phyloP scores from a whole-genome alignment of 2,329 filamentous ascomycete genomes.

The Biscogniauxia marginata region DNA sequence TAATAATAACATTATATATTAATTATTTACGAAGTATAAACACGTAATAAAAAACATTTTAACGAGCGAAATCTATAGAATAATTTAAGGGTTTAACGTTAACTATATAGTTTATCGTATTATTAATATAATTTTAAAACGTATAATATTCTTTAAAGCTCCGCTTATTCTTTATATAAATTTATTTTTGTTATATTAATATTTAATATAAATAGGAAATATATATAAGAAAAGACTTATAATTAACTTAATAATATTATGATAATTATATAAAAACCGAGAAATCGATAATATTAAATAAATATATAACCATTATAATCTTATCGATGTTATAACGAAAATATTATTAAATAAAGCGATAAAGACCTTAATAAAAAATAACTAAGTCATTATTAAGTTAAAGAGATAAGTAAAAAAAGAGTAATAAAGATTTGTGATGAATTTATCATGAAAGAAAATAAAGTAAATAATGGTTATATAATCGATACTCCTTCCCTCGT shows the following conservation, averaged over 20 bases:
- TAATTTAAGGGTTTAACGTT: background rate
- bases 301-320: background rate
- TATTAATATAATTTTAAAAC: background rate
- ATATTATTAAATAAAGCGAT: background rate
- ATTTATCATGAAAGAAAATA: too few relatives aligned
- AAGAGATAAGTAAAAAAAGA: too few relatives aligned
- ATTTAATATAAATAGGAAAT: background rate
- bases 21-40: slow-evolving; percentile 1
- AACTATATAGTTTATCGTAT: background rate
- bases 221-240: slow-evolving; percentile 1
- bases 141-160: background rate
- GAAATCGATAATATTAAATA: slow-evolving; percentile 2
- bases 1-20: slow-evolving; percentile 1
- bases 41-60: background rate
- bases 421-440: too few relatives aligned
- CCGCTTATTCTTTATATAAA: background rate
- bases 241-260: slow-evolving; percentile 1
- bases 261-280: background rate
- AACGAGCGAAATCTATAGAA: slow-evolving; percentile 1
- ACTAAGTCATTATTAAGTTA: background rate
- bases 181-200: background rate
- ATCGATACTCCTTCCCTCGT: too few relatives aligned
- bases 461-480: too few relatives aligned
- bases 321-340: slow-evolving; percentile 1
- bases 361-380: background rate